Percentiles rank a stretch among this genome's conserved stretches.
Evolutionary conservation across 148 eudicot genomes (phyloP).

Genomic region (Heliamphora exappendiculata): DNA sequence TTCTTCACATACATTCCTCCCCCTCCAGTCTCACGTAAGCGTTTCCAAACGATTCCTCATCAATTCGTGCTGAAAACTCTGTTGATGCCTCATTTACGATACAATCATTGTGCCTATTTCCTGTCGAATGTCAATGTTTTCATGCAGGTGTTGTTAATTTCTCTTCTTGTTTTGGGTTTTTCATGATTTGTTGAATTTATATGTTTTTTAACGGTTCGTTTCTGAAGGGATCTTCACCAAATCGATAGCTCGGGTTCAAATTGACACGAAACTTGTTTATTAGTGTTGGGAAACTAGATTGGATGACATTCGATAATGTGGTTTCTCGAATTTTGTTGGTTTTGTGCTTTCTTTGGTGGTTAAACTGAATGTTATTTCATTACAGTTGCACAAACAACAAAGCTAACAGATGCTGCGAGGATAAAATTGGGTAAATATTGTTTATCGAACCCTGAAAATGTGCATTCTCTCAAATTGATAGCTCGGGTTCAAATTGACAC

Average conservation of each 20-base stretch:
- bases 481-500: constrained; percentile 1
- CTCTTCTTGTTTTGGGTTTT: not conserved
- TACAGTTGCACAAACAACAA: not conserved
- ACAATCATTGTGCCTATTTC: not conserved
- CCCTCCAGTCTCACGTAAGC: constrained; percentile 30
- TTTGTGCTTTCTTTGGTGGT: not conserved
- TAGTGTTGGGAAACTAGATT: not conserved
- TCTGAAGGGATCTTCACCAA: not conserved
- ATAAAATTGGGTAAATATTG: not conserved
- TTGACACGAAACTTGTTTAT: not conserved
- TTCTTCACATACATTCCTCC: constrained; percentile 31
- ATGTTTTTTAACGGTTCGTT: not conserved
- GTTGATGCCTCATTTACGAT: not conserved
- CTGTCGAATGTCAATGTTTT: not conserved
- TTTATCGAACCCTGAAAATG: not conserved
- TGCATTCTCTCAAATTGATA: not conserved
- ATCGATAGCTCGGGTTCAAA: constrained; percentile 3
- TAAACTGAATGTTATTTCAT: not conserved
- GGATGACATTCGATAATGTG: not conserved
- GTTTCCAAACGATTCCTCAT: too few relatives aligned
- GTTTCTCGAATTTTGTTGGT: not conserved
- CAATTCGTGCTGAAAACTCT: not conserved
- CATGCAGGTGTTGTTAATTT: not conserved
- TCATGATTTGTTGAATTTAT: not conserved
- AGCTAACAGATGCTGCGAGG: not conserved